Base-by-base conservation (phyloP, 2,329 filamentous ascomycete genomes). In the Verticillium nubilum region DNA sequence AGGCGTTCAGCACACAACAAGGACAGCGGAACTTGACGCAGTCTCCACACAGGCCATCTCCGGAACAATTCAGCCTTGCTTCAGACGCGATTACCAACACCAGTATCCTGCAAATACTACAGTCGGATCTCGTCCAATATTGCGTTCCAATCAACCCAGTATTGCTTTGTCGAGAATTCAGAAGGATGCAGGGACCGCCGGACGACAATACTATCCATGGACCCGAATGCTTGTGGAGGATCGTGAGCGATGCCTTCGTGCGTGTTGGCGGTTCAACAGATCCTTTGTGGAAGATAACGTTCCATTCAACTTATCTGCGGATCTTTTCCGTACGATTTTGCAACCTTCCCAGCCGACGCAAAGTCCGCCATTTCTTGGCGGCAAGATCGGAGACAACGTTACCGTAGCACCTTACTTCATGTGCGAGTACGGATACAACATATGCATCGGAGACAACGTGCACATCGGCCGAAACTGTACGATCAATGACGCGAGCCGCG, bases 361-460 rank as follows among this genome's bases (percentile, higher is more conserved):
- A 19, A 47, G n/a, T 47, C 37, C 37, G 37, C n/a, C 37, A 5
- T 47, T 47, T 47, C n/a, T 47, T 23, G 37, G n/a, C 37, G 37
- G 37, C 3, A 47, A 47, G 37, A 47, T 47, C 17, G 37, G 37
- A 23, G 10, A 47, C n/a, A 47, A 47, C 37, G 37, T 47, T 19
- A 23, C n/a, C n/a, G n/a, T 47, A 25, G 37, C 37, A 47, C 37
- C 37, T 47, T 23, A 19, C 23, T 98, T 99, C 72, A 87, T 83
- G 54, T 97, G 93, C 72, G 92, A 97, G 68, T 97, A 97, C 69
- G 95, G 95, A 0, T 98, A 97, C 76, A 98, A 99, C 72, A 89
- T 98, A 67, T 84, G 84, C 56, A 90, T 99, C 65, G 92, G 91
- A 15, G 88, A 93, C 66, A 88, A 95, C 64, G 91, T 96, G 2